phyloP scores from a whole-genome alignment of 352 stramenopile genomes.

The Phytophthora sojae region DNA sequence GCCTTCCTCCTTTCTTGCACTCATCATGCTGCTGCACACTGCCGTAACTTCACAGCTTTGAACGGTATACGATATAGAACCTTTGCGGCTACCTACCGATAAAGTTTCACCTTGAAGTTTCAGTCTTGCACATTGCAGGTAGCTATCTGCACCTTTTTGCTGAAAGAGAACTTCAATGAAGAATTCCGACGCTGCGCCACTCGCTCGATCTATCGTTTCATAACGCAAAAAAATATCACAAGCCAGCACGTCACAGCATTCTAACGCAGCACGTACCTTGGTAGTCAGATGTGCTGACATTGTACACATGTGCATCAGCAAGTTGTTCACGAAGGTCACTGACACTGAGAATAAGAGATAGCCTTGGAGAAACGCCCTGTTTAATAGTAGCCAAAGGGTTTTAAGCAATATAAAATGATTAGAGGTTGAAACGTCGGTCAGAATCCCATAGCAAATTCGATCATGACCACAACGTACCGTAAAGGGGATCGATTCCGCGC shows the following conservation, averaged over 20 bases:
- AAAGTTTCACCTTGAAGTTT: constrained; percentile 62
- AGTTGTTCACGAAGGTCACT: constrained; percentile 59
- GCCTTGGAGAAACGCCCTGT: constrained; percentile 64
- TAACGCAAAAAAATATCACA: neutral
- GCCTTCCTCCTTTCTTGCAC: constrained; percentile 31
- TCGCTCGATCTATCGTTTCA: constrained; percentile 60
- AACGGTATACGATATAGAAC: constrained; percentile 49
- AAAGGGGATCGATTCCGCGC: constrained; percentile 69
- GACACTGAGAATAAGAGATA: constrained; percentile 66
- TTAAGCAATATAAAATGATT: neutral
- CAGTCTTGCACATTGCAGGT: constrained; percentile 62
- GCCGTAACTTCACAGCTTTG: constrained; percentile 64
- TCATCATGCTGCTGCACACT: constrained; percentile 61
- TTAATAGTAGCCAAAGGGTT: constrained; percentile 1
- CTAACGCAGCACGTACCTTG: constrained; percentile 51
- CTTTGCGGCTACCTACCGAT: constrained; percentile 26
- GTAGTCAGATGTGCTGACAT: constrained; percentile 66
- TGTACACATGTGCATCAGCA: constrained; percentile 58
- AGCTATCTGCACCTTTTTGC: constrained; percentile 44
- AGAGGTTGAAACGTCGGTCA: neutral
- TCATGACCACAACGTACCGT: constrained; percentile 51
- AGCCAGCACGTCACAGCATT: neutral
- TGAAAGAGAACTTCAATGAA: constrained; percentile 74
- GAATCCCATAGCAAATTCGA: neutral
- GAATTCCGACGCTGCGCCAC: constrained; percentile 47